phyloP scores from a whole-genome alignment of 2,329 filamentous ascomycete genomes.

The Venturia asperata region DNA sequence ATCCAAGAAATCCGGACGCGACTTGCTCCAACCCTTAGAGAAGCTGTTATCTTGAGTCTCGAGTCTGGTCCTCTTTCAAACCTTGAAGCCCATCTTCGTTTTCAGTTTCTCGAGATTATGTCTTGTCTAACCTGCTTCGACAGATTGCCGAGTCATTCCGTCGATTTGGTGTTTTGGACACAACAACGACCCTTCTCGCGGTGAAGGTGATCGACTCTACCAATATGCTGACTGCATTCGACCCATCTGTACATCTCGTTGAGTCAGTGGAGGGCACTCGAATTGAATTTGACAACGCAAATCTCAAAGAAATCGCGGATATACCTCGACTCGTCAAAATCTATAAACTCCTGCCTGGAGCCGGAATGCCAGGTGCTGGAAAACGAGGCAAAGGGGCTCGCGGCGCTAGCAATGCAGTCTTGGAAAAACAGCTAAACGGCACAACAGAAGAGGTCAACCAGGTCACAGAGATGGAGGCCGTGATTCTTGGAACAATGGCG shows the following conservation, averaged over 20 bases:
- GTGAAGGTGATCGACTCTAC: constrained; percentile 60
- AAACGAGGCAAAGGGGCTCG: constrained; percentile 10
- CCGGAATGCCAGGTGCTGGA: background rate
- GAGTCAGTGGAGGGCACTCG: constrained; percentile 55
- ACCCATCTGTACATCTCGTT: constrained; percentile 51
- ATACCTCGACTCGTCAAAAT: constrained; percentile 18
- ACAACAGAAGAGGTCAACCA: constrained; percentile 8
- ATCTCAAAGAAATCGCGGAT: constrained; percentile 16
- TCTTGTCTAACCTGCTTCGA: background rate
- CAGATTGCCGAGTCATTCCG: constrained; percentile 90
- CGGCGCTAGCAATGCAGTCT: background rate
- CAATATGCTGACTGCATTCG: constrained; percentile 14
- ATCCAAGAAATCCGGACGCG: too few relatives aligned
- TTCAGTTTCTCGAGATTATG: background rate
- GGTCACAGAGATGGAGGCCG: constrained; percentile 20
- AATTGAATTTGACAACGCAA: constrained; percentile 54
- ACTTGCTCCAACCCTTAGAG: background rate
- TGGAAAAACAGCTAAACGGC: constrained; percentile 6
- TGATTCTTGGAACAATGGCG: constrained; percentile 21
- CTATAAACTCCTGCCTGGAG: constrained; percentile 17
- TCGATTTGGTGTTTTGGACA: constrained; percentile 70
- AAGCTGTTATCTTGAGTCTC: background rate
- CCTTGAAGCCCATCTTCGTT: background rate
- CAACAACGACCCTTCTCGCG: constrained; percentile 65
- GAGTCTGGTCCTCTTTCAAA: background rate